Base-by-base conservation (phyloP, 2,329 filamentous ascomycete species). In the Paraconiothyrium sp. region DNA sequence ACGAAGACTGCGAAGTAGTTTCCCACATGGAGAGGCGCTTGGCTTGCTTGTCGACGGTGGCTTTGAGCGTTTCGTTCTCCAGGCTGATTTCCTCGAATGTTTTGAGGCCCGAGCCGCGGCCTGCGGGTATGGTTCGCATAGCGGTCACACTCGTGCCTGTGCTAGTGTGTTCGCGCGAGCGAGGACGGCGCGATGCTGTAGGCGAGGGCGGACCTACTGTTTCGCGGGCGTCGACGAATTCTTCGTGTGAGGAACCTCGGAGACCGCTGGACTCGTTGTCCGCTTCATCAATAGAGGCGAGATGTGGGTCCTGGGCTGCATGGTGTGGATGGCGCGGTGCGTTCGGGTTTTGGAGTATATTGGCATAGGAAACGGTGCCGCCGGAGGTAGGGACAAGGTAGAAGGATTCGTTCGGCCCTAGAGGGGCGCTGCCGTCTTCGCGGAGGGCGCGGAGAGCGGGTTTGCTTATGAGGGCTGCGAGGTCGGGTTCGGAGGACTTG, bases 371-470 rank as follows among this genome's bases (percentile, higher is more conserved):
- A 62, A 94, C 90, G 2, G 93, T 97, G 66, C 94, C 93, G 5
- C 95, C 94, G 20, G 92, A 93, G 0, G 92, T 92, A 4, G 94
- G 95, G 1, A 99, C 95, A 1, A 98, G 91, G 76, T 97, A 98
- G 81, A 99, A 99, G 59, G 73, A 77, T 61, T 79, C 77, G 44
- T 77, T 77, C 9, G 86, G 82, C 14, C 79, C 81, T 13, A 80
- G 75, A 16, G 85, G 84, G 32, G 89, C 85, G 24, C 67, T 65
- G 50, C 90, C 77, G 59, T 83, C 89, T 59, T 92, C 89, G 22
- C 88, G 85, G 46, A 97, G 85, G 0, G 94, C 92, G 55, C 90
- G 87, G 57, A 98, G 85, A 3, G 94, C 92, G 13, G 94, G 93
- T 67, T 89, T 89, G 44, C 93, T 97, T 76, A 96, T 96, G 34